phyloP scores from a whole-genome alignment of 441 rosid species.

The Manihot esculenta region DNA sequence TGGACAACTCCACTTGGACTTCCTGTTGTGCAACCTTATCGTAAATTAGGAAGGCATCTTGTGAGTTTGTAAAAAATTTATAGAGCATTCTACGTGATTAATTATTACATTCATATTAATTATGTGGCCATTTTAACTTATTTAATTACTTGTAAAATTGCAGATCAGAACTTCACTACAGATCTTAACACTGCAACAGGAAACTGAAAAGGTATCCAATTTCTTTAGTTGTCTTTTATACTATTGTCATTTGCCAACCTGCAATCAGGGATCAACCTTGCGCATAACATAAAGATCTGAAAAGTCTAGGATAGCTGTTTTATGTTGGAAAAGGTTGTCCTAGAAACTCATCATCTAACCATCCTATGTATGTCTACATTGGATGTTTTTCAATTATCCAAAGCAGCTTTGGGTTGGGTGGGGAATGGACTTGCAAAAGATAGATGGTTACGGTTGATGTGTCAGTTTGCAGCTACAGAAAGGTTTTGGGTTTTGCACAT shows the following conservation, averaged over 20 bases:
- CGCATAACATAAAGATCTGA: neutral
- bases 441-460: neutral
- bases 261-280: neutral
- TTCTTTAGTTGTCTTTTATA: conserved; percentile 6
- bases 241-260: neutral
- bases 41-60: conserved; percentile 58
- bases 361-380: neutral
- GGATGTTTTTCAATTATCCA: neutral
- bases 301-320: neutral
- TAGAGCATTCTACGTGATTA: neutral
- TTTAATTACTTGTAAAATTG: conserved; percentile 24
- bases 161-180: conserved; percentile 99
- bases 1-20: conserved; percentile 99
- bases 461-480: neutral
- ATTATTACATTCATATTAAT: conserved; percentile 9
- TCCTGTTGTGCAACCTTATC: conserved; percentile 98
- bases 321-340: conserved; percentile 7
- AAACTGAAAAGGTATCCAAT: conserved; percentile 71
- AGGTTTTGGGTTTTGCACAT: neutral
- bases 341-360: neutral
- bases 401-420: neutral
- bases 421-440: too few relatives aligned
- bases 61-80: conserved; percentile 47
- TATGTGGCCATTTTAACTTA: conserved; percentile 13
- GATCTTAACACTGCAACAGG: conserved; percentile 76